Percentiles rank a stretch among this genome's conserved stretches.
Evolutionary conservation across 495 filamentous ascomycete species (phyloP).

Genomic region (Penicillium coprophilum): DNA sequence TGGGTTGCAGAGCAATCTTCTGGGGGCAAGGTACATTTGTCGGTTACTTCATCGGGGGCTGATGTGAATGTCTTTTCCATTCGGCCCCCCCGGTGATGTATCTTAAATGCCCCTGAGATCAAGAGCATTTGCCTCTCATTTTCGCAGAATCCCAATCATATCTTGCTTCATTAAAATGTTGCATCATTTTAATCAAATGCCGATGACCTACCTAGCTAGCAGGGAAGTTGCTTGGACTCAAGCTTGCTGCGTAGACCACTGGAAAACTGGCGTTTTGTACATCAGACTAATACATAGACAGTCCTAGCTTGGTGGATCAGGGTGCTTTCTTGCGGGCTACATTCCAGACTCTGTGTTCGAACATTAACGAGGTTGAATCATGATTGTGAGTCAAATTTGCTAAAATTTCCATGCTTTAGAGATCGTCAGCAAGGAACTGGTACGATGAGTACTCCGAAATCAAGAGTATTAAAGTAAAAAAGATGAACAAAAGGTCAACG

Average conservation of each 20-base stretch:
- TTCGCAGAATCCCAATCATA: background rate
- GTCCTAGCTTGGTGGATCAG: too few relatives aligned
- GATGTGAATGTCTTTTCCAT: background rate
- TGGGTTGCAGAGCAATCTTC: background rate
- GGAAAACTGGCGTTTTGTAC: too few relatives aligned
- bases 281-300: too few relatives aligned
- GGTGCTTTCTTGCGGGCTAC: too few relatives aligned
- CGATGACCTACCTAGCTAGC: too few relatives aligned
- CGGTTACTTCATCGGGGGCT: background rate
- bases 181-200: too few relatives aligned
- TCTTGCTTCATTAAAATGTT: background rate
- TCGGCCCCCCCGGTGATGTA: background rate
- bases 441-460: background rate
- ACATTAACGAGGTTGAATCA: background rate
- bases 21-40: background rate
- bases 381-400: background rate
- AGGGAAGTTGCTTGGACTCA: too few relatives aligned
- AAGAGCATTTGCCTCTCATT: background rate
- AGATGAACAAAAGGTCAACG: background rate
- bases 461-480: background rate
- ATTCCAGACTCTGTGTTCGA: too few relatives aligned
- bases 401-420: background rate
- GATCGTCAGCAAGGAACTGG: background rate
- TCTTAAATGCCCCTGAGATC: background rate
- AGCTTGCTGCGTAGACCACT: too few relatives aligned